phyloP scores from a whole-genome alignment of 805 yeast genomes.

The Barnettozyma botsteinii region DNA sequence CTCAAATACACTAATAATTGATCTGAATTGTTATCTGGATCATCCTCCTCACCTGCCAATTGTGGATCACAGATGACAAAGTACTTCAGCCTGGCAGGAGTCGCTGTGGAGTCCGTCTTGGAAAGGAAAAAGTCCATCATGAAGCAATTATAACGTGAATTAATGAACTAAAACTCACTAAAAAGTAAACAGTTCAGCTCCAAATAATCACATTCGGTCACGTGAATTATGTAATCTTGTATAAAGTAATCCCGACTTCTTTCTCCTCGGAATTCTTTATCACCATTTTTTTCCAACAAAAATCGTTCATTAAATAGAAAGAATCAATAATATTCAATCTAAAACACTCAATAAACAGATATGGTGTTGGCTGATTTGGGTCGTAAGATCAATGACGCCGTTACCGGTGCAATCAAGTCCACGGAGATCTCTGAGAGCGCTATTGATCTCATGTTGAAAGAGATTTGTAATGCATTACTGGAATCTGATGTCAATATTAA shows the following conservation, averaged over 20 bases:
- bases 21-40: conserved; percentile 13
- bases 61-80: conserved; percentile 36
- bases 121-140: conserved; percentile 22
- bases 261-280: no score
- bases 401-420: conserved; percentile 54
- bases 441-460: conserved; percentile 72
- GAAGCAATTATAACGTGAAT: no score
- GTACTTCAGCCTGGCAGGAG: conserved; percentile 21
- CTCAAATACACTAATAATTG: conserved; percentile 32
- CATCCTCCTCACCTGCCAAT: conserved; percentile 27
- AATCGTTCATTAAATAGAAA: no score
- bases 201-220: no score
- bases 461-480: conserved; percentile 80
- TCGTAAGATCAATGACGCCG: conserved; percentile 68
- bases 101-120: conserved; percentile 10
- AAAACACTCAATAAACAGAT: background rate
- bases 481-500: conserved; percentile 93
- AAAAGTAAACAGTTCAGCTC: background rate
- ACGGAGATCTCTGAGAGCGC: conserved; percentile 53
- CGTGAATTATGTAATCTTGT: no score
- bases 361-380: conserved; percentile 84
- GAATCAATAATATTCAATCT: background rate
- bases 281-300: no score
- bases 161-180: background rate
- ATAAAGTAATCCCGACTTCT: no score